Evolutionary conservation across 1,139 yeast genomes (phyloP).

Genomic region (Candida glucosophila): DNA sequence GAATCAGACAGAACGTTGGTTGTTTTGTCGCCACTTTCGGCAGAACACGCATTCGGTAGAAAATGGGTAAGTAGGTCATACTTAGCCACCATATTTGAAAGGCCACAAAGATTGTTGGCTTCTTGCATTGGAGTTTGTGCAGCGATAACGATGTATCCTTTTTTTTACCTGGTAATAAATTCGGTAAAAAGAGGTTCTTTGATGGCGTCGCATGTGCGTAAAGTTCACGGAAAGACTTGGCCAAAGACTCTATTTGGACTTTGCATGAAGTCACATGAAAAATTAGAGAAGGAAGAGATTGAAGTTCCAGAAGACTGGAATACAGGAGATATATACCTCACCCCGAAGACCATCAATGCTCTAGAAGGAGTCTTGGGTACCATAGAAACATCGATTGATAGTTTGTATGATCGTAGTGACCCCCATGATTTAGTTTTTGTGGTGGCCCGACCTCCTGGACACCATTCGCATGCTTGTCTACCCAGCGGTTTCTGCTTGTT

Average conservation of each 20-base stretch:
- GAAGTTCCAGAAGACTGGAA: slow-evolving; percentile 85
- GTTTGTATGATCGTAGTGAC: slow-evolving; percentile 27
- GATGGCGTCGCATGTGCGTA: slow-evolving; percentile 50
- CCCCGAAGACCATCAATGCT: slow-evolving; percentile 62
- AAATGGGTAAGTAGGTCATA: slow-evolving; percentile 70
- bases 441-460: slow-evolving; percentile 79
- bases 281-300: slow-evolving; percentile 44
- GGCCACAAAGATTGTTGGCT: slow-evolving; percentile 76
- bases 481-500: slow-evolving; percentile 86
- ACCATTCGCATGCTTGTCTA: slow-evolving; percentile 76
- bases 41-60: slow-evolving; percentile 66
- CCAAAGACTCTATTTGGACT: slow-evolving; percentile 51
- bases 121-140: slow-evolving; percentile 72
- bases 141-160: slow-evolving; percentile 65
- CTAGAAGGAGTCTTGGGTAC: slow-evolving; percentile 77
- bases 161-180: slow-evolving; percentile 44
- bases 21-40: slow-evolving; percentile 50
- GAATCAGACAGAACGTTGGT: slow-evolving; percentile 44
- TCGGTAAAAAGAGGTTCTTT: slow-evolving; percentile 42
- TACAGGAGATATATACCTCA: slow-evolving; percentile 72
- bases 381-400: slow-evolving; percentile 64
- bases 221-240: slow-evolving; percentile 75
- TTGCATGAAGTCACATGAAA: slow-evolving; percentile 51
- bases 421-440: slow-evolving; percentile 56
- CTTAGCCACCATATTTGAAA: slow-evolving; percentile 64